Evolutionary conservation across 441 rosid genomes (phyloP).

Genomic region (Euphorbia schlechtendalii): DNA sequence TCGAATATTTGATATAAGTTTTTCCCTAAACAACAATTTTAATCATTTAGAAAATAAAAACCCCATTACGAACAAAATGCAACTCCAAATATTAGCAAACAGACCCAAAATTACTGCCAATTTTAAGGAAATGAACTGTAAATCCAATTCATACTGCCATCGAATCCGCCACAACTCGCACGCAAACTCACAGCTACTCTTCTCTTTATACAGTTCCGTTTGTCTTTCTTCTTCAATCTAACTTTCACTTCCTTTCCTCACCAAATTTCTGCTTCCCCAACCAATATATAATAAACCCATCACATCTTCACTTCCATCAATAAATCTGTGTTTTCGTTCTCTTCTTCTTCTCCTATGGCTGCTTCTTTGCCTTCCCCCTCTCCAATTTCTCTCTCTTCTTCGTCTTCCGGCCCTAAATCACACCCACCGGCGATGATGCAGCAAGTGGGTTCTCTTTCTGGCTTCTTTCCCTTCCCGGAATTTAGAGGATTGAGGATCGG

Average conservation of each 20-base stretch:
- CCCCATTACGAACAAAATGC: too few species aligned
- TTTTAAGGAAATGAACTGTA: too few species aligned
- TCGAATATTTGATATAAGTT: too few species aligned
- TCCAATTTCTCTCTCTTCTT: conserved; percentile 26
- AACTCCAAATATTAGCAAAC: too few species aligned
- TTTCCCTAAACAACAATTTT: too few species aligned
- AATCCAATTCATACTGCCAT: too few species aligned
- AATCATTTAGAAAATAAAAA: too few species aligned
- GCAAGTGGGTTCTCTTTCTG: conserved; percentile 17
- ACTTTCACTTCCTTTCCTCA: neutral
- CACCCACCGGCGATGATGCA: conserved; percentile 26
- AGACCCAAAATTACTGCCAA: too few species aligned
- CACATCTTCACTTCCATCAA: neutral
- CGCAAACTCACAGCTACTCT: neutral
- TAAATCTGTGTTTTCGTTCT: neutral
- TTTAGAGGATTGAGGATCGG: conserved; percentile 43
- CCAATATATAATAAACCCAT: neutral
- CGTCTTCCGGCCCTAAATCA: conserved; percentile 24
- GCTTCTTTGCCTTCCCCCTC: neutral
- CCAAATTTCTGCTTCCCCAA: neutral
- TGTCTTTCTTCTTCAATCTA: neutral
- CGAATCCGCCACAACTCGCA: too few species aligned
- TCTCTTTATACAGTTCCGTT: neutral
- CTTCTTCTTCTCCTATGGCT: neutral
- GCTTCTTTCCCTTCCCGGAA: conserved; percentile 28